Base-by-base conservation (phyloP, 768 basidiomycete species). In the Heimioporus sp. region DNA sequence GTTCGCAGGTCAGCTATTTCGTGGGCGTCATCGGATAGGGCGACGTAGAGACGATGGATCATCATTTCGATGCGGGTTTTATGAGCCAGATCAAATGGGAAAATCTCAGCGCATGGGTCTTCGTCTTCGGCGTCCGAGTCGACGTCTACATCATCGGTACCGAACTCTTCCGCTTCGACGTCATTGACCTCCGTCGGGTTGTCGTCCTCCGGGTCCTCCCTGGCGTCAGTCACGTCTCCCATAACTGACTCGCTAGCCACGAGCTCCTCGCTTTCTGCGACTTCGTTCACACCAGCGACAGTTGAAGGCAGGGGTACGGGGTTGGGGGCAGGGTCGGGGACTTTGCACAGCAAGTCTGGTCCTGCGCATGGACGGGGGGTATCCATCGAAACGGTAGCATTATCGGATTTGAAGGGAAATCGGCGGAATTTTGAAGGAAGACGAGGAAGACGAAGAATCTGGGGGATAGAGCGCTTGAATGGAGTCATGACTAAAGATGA, bases 1-100 rank as follows among this genome's bases (percentile, higher is more conserved):
- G 52, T 53, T 20, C 39, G 39, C 39, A 56, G 10, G 28, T 34
- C 47, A 11, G 39, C 32, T 10, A 56, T 53, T 10, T 53, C 44
- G 10, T 0, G 16, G 36, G 48, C 47, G 17, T 56, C 19, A 35
- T 56, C 47, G 10, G 47, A 36, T 7, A 56, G 7, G 20, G 52
- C 51, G 34, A 49, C 2, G 30, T 45, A 55, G 21, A 53, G 11
- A 5, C 32, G 24, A 2, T 16, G 2, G 24, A 39, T 13, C 15
- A 53, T 19, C 51, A 24, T 40, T 17, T 48, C 38, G 38, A 42
- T 0, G 19, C 28, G 28, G 19, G 51, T 41, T 39, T 56, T 53
- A 30, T 13, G 34, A 2, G 20, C 43, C 2, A 46, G 37, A 19
- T 36, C 51, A 30, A 12, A 41, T 3, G 47, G 28, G 34, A 28